Percentiles rank a stretch among this genome's conserved stretches.
phyloP scores from a whole-genome alignment of 805 yeast genomes.

The Candida boidinii region DNA sequence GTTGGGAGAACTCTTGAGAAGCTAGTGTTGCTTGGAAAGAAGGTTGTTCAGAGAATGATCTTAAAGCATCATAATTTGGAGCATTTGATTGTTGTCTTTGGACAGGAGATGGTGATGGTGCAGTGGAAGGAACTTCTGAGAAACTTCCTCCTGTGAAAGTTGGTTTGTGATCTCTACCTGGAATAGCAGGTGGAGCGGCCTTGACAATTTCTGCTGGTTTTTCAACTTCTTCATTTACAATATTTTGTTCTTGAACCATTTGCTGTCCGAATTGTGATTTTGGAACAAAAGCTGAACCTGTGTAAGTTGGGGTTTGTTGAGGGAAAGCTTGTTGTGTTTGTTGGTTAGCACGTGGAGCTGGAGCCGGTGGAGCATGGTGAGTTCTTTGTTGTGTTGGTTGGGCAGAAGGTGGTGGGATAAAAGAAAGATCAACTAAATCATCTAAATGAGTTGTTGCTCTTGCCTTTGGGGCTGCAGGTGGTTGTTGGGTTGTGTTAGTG shows the following conservation, averaged over 20 bases:
- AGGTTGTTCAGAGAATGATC: slow-evolving; percentile 10
- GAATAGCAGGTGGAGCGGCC: slow-evolving; percentile 22
- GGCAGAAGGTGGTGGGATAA: slow-evolving; percentile 24
- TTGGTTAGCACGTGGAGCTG: slow-evolving; percentile 13
- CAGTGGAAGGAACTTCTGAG: slow-evolving; percentile 7
- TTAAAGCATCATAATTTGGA: slow-evolving; percentile 42
- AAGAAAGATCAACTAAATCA: slow-evolving; percentile 57
- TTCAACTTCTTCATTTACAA: slow-evolving; percentile 17
- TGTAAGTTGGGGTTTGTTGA: slow-evolving; percentile 21
- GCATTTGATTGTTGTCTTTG: slow-evolving; percentile 5
- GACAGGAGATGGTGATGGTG: slow-evolving; percentile 9
- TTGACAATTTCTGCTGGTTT: slow-evolving; percentile 19
- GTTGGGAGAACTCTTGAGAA: not conserved
- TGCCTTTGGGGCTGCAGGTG: slow-evolving; percentile 5
- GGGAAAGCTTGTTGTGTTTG: slow-evolving; percentile 4
- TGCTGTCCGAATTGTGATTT: slow-evolving; percentile 81
- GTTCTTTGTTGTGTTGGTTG: slow-evolving; percentile 10
- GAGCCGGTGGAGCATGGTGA: slow-evolving; percentile 26
- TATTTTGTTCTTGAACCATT: slow-evolving; percentile 30
- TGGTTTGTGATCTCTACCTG: slow-evolving; percentile 28
- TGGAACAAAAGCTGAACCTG: slow-evolving; percentile 55
- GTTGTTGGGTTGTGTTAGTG: slow-evolving; percentile 9
- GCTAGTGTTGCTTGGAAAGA: slow-evolving; percentile 5
- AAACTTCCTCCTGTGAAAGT: too few species aligned
- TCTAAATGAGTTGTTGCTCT: slow-evolving; percentile 37